Percentiles rank a stretch among this genome's conserved stretches.
Evolutionary conservation across 495 filamentous ascomycete species (phyloP).

Genomic region (Aspergillus bertholletiae): DNA sequence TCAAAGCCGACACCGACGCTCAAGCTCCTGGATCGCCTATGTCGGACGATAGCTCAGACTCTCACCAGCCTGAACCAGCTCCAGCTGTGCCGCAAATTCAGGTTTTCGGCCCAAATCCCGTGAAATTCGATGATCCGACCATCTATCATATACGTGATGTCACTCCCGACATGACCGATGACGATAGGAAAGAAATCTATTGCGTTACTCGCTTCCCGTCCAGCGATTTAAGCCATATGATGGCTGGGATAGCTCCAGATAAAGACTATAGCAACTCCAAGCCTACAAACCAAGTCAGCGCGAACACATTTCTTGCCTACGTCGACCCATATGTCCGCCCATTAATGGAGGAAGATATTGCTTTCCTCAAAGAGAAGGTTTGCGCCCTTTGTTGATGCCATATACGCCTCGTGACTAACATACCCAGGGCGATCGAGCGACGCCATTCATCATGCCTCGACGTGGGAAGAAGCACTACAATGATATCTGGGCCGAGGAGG

Average conservation of each 20-base stretch:
- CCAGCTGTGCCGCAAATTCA: constrained; percentile 71
- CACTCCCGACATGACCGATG: constrained; percentile 68
- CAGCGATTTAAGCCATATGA: constrained; percentile 75
- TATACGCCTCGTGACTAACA: constrained; percentile 12
- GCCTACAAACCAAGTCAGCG: constrained; percentile 87
- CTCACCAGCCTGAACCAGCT: constrained; percentile 75
- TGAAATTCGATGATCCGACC: constrained; percentile 89
- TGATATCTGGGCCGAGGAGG: constrained; percentile 91
- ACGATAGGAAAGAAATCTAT: constrained; percentile 80
- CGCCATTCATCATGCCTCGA: constrained; percentile 80
- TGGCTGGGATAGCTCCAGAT: constrained; percentile 84
- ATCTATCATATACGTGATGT: constrained; percentile 87
- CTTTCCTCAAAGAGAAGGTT: constrained; percentile 81
- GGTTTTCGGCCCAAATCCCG: constrained; percentile 86
- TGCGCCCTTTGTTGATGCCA: constrained; percentile 10
- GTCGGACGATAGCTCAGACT: constrained; percentile 60
- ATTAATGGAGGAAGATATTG: constrained; percentile 90
- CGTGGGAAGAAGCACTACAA: constrained; percentile 82
- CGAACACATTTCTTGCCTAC: constrained; percentile 81
- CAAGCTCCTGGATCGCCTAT: constrained; percentile 42
- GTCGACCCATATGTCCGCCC: constrained; percentile 88
- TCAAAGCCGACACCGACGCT: constrained; percentile 48
- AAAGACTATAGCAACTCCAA: constrained; percentile 94
- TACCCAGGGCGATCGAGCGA: constrained; percentile 68
- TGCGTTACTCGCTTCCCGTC: constrained; percentile 80